Evolutionary conservation across 73 alveolate genomes (phyloP).

Genomic region (Urostyla sp.): DNA sequence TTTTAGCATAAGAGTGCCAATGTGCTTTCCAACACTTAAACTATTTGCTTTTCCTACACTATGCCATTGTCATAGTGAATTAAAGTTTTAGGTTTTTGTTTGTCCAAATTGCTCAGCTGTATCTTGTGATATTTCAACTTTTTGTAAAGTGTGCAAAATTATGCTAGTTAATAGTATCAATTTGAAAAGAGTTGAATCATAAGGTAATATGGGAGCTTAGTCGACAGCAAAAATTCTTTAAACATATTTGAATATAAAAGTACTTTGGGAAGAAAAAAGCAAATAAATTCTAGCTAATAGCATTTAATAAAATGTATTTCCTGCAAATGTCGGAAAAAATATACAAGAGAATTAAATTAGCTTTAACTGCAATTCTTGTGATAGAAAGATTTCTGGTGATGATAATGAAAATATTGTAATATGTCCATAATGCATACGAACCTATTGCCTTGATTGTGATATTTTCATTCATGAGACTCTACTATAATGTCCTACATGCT

Average conservation of each 20-base stretch:
- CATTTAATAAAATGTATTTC: too few species aligned
- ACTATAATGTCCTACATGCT: slow-evolving; percentile 63
- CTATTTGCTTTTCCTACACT: slow-evolving; percentile 1
- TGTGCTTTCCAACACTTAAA: slow-evolving; percentile 65
- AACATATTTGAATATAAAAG: too few species aligned
- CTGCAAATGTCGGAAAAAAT: too few species aligned
- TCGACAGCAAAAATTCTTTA: too few species aligned
- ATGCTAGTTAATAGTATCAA: slow-evolving; percentile 62
- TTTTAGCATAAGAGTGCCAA: slow-evolving; percentile 17
- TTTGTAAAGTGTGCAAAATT: slow-evolving; percentile 62
- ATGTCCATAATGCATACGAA: slow-evolving; percentile 50
- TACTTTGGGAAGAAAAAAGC: too few species aligned
- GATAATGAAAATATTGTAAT: slow-evolving; percentile 14
- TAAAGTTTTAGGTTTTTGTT: slow-evolving; percentile 32
- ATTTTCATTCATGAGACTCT: slow-evolving; percentile 66
- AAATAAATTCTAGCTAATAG: too few species aligned
- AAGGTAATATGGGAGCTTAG: too few species aligned
- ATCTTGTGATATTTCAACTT: slow-evolving; percentile 54
- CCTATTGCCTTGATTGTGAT: slow-evolving; percentile 66
- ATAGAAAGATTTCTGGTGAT: not conserved
- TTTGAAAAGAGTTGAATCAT: too few species aligned
- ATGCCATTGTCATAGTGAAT: slow-evolving; percentile 58
- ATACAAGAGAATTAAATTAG: too few species aligned
- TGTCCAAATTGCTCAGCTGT: slow-evolving; percentile 62
- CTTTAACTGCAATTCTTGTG: slow-evolving; percentile 55